Conservation (phyloP, 257 asterid species). For the Solanum phureja region DNA sequence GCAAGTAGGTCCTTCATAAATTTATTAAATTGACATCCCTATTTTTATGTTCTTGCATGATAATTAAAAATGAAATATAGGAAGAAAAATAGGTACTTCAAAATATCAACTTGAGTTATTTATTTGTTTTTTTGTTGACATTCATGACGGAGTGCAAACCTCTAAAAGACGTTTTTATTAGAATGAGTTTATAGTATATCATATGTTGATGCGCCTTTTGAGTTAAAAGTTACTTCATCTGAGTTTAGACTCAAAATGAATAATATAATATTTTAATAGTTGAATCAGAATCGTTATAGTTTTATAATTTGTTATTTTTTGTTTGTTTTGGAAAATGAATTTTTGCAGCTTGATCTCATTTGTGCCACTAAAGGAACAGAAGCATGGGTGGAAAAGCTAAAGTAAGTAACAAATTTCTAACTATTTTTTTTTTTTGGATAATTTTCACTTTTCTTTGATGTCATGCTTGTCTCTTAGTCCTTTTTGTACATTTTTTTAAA, state of each 20-base stretch:
- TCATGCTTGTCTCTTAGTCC: background rate
- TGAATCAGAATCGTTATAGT: background rate
- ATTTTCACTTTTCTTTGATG: background rate
- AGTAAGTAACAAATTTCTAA: constrained; percentile 30
- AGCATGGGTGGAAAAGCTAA: constrained; percentile 85
- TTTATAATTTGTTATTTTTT: background rate
- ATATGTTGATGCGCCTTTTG: background rate
- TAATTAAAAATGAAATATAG: background rate
- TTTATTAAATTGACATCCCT: background rate
- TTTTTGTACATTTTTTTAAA: background rate
- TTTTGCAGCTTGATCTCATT: constrained; percentile 70
- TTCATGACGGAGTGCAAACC: background rate
- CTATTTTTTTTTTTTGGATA: background rate
- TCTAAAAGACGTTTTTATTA: too few species aligned
- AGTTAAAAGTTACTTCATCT: background rate
- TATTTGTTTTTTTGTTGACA: too few species aligned
- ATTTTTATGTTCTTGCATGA: background rate
- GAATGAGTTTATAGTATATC: background rate
- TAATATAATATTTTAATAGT: background rate
- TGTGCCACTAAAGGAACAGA: constrained; percentile 90
- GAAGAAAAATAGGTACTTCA: background rate
- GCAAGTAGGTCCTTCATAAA: constrained; percentile 44
- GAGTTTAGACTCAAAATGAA: background rate
- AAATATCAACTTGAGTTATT: background rate
- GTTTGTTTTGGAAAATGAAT: background rate